These are phyloP conservation scores for Bipolaris bicolor DNA, from an alignment of 2,329 filamentous ascomycete species.

Conservation along the genomic window DNA sequence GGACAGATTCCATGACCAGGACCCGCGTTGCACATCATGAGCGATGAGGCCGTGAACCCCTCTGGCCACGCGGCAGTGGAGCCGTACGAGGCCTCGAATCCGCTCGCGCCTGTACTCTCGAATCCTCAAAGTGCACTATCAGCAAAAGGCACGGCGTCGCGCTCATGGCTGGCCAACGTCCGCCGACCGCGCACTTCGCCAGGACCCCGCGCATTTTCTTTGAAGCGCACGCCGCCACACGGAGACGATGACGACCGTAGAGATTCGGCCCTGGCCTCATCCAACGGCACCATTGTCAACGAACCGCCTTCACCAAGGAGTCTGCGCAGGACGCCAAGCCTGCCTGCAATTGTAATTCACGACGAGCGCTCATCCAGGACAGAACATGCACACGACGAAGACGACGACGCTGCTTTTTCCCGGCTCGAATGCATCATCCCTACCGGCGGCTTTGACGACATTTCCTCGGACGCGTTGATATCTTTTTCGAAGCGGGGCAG, in stretches of 20 bases:
- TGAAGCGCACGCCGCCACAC: conserved; percentile 39
- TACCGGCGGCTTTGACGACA: conserved; percentile 58
- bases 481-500: conserved; percentile 67
- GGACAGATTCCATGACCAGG: conserved; percentile 37
- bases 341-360: conserved; percentile 55
- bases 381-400: conserved; percentile 10
- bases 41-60: conserved; percentile 39
- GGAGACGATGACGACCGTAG: conserved; percentile 48
- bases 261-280: conserved; percentile 51
- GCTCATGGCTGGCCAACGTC: conserved; percentile 46
- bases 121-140: conserved; percentile 23
- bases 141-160: conserved; percentile 31
- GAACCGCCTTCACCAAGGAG: conserved; percentile 38
- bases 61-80: conserved; percentile 28
- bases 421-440: conserved; percentile 63
- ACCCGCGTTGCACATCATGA: conserved; percentile 36
- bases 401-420: conserved; percentile 47
- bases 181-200: conserved; percentile 48
- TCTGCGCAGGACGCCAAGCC: conserved; percentile 48
- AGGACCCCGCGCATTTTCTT: conserved; percentile 40
- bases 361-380: conserved; percentile 38
- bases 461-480: conserved; percentile 58
- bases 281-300: conserved; percentile 41
- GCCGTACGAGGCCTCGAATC: conserved; percentile 15
- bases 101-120: conserved; percentile 20